Conservation (phyloP, 768 basidiomycete genomes). For the Pleurotus platypus region DNA sequence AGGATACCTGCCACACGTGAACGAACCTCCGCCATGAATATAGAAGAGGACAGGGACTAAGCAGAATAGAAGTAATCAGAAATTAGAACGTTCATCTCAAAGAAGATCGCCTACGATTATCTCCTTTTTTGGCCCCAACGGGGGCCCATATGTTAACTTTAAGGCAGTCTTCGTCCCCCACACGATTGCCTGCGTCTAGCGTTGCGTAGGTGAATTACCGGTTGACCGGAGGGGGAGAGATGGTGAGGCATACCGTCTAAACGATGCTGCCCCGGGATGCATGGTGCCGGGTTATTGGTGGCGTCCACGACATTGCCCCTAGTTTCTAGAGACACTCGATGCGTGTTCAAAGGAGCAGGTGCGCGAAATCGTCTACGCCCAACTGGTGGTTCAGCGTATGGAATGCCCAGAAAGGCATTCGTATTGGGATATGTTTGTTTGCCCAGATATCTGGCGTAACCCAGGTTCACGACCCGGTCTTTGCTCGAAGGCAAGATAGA, state of each 20-base stretch:
- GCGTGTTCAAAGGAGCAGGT: constrained; percentile 49
- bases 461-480: constrained; percentile 43
- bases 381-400: constrained; percentile 59
- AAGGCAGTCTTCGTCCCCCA: constrained; percentile 64
- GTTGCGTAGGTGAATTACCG: constrained; percentile 12
- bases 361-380: constrained; percentile 49
- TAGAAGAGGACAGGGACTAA: constrained; percentile 45
- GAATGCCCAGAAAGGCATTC: constrained; percentile 56
- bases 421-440: constrained; percentile 48
- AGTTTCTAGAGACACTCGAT: constrained; percentile 31
- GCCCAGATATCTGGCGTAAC: constrained; percentile 56
- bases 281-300: constrained; percentile 28
- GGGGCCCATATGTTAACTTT: constrained; percentile 65
- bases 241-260: neutral
- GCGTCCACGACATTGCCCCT: constrained; percentile 43
- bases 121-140: constrained; percentile 37
- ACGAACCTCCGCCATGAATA: constrained; percentile 44
- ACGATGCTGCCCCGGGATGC: neutral
- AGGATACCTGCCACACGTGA: neutral
- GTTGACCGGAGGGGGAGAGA: neutral
- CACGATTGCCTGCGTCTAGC: constrained; percentile 53
- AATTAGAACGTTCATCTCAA: too few relatives aligned
- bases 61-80: too few relatives aligned
- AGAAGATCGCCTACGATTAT: constrained; percentile 37
- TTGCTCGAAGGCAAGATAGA: neutral